Evolutionary conservation across 2,329 filamentous ascomycete species (phyloP), one percentile per base, ranked within the genome.

Genomic region (Seiridium unicorne): DNA sequence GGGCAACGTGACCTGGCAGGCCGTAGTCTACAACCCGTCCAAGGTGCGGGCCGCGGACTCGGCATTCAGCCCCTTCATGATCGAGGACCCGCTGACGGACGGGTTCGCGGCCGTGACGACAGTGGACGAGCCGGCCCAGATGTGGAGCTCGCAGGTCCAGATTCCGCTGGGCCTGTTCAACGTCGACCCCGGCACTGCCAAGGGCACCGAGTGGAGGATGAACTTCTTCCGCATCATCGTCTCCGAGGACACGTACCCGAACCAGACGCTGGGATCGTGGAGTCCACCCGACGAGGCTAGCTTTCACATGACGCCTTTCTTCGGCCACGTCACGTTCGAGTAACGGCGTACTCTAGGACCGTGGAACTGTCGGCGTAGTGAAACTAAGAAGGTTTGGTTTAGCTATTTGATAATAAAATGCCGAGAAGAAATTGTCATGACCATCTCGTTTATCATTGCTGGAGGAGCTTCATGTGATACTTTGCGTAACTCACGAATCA

Each of bases 141-240:
- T 65, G 8, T 83, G 80, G 80, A 64, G 69, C 1, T 81, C 79
- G 51, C 62, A 70, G 3, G 74, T 74, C 5, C 67, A 61, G 34
- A 77, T 83, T 44, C 80, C 80, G 0, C 69, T 82, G n/a, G 79
- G 73, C 3, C 69, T 82, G 7, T 83, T 82, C 72, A 82, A 81
- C 59, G 77, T 82, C 34, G 77, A 81, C 58, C 61, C 69, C 3
- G 77, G 78, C 46, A 61, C 68, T 63, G 78, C 77, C 1, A 68
- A 71, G 61, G 77, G 77, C 31, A 81, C 79, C 0, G 57, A 72
- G 62, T 83, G 80, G 80, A 73, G 80, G 60, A 82, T 82, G 79
- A 82, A 83, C 66, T 83, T 83, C 63, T 80, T 83, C 69, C 74
- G 80, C 49, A 82, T 79, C 3, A 68, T 80, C 36, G 78, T 77